These are phyloP conservation scores for Quercus agrifolia DNA, from an alignment of 306 rosid genomes.

Conservation along the genomic window DNA sequence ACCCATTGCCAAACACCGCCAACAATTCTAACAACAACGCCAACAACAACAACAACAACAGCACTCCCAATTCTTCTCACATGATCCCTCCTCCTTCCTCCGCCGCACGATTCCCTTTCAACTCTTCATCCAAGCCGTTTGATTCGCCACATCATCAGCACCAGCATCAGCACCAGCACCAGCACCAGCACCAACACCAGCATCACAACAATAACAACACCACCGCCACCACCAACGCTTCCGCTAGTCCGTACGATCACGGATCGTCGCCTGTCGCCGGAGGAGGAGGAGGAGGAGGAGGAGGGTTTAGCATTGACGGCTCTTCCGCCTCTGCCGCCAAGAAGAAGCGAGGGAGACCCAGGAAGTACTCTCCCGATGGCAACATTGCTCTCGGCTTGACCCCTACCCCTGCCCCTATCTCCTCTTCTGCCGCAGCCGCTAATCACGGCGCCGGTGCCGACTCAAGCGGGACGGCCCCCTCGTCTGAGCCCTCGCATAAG, in stretches of 20 bases:
- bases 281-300: neutral
- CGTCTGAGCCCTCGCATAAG: constrained; percentile 52
- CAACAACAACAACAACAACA: neutral
- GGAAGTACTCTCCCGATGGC: constrained; percentile 70
- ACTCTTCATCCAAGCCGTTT: constrained; percentile 38
- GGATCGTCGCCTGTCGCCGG: constrained; percentile 34
- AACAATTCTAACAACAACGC: neutral
- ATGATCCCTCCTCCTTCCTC: constrained; percentile 38
- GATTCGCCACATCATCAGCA: constrained; percentile 26
- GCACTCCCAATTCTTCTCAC: constrained; percentile 48
- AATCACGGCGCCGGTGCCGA: constrained; percentile 34
- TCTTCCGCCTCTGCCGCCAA: constrained; percentile 25
- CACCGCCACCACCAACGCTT: neutral
- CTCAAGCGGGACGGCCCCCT: constrained; percentile 41
- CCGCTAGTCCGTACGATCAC: constrained; percentile 38
- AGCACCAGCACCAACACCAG: too few species aligned
- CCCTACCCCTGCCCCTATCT: constrained; percentile 36
- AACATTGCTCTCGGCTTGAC: constrained; percentile 65
- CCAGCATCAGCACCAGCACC: too few species aligned
- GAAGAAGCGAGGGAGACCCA: constrained; percentile 92
- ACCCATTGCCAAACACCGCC: constrained; percentile 25
- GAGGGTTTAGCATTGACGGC: constrained; percentile 42
- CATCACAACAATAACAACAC: neutral
- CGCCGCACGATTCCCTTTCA: constrained; percentile 63
- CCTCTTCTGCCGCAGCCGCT: constrained; percentile 31